Conservation (phyloP, 2,329 filamentous ascomycete species). For the Graphium sp. region DNA sequence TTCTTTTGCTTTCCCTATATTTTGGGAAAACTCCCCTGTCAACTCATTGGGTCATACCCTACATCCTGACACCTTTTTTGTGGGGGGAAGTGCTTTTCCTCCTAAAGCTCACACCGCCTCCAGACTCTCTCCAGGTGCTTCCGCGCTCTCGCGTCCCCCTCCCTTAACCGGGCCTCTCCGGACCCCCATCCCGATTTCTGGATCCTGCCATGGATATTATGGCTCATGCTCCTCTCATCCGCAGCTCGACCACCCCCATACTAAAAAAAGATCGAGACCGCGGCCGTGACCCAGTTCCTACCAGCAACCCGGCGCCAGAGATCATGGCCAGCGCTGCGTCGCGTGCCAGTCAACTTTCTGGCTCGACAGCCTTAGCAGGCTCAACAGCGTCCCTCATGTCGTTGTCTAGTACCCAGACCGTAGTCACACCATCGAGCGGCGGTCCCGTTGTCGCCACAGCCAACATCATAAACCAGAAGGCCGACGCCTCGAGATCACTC, state of each 20-base stretch:
- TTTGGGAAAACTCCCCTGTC: too few relatives aligned
- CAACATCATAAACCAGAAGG: constrained; percentile 95
- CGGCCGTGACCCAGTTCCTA: constrained; percentile 23
- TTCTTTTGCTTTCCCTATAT: too few relatives aligned
- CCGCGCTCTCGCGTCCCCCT: too few relatives aligned
- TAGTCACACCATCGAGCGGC: constrained; percentile 20
- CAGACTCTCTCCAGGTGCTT: too few relatives aligned
- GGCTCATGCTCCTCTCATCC: constrained; percentile 41
- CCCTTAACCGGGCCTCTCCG: too few relatives aligned
- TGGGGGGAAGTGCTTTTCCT: too few relatives aligned
- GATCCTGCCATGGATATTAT: constrained; percentile 15
- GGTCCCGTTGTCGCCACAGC: constrained; percentile 59
- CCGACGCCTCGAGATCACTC: constrained; percentile 77
- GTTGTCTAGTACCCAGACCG: constrained; percentile 24
- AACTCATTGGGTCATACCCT: too few relatives aligned
- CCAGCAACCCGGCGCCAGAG: constrained; percentile 20
- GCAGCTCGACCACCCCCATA: constrained; percentile 40
- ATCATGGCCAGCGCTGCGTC: constrained; percentile 34
- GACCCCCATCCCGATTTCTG: not conserved
- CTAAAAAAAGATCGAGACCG: constrained; percentile 30
- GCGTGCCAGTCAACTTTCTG: constrained; percentile 45
- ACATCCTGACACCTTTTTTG: too few relatives aligned
- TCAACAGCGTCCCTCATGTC: constrained; percentile 34
- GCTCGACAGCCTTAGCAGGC: constrained; percentile 37
- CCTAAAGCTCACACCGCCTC: too few relatives aligned